A percentile compares a stretch with the other conserved stretches of the same genome.
Evolutionary conservation across 495 filamentous ascomycete genomes (phyloP).

Genomic region (Thermochaetoides thermophila): DNA sequence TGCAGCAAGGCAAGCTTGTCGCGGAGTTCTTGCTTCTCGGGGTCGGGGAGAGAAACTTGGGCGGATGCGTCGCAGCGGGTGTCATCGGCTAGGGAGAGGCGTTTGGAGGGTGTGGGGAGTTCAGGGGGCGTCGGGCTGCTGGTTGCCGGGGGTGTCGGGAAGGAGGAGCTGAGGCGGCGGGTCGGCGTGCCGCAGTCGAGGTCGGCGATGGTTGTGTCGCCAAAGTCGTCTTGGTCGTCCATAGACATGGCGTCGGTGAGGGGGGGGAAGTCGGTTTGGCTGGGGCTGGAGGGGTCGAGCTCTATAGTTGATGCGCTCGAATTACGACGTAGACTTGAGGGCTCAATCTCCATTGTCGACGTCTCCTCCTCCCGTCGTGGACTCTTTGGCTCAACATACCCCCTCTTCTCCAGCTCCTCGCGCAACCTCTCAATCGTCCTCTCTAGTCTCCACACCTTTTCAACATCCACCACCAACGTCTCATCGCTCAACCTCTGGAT

Average conservation of each 20-base stretch:
- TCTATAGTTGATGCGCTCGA: too few relatives aligned
- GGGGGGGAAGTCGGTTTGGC: slow-evolving; percentile 14
- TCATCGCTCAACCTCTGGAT: slow-evolving; percentile 37
- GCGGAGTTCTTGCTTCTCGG: slow-evolving; percentile 27
- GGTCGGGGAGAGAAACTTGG: slow-evolving; percentile 26
- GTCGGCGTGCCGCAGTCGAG: slow-evolving; percentile 29
- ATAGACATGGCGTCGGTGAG: slow-evolving; percentile 25
- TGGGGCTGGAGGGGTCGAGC: background rate
- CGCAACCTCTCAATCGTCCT: slow-evolving; percentile 23
- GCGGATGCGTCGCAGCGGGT: slow-evolving; percentile 16
- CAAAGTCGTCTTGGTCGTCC: slow-evolving; percentile 20
- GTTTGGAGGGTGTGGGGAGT: slow-evolving; percentile 23
- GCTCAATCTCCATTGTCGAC: slow-evolving; percentile 32
- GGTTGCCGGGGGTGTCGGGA: slow-evolving; percentile 36
- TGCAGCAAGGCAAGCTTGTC: slow-evolving; percentile 25
- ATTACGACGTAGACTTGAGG: too few relatives aligned
- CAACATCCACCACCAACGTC: slow-evolving; percentile 25
- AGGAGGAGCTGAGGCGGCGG: slow-evolving; percentile 20
- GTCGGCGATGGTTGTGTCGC: slow-evolving; percentile 24
- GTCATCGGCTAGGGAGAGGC: background rate
- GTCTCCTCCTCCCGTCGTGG: slow-evolving; percentile 12
- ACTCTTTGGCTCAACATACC: slow-evolving; percentile 12
- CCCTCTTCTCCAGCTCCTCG: slow-evolving; percentile 16
- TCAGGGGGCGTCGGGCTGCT: slow-evolving; percentile 21
- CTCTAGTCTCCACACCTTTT: slow-evolving; percentile 28